Percentiles rank a stretch among this genome's conserved stretches.
Evolutionary conservation across 2,329 filamentous ascomycete genomes (phyloP).

Genomic region (Pseudophaeomoniella oleicola): DNA sequence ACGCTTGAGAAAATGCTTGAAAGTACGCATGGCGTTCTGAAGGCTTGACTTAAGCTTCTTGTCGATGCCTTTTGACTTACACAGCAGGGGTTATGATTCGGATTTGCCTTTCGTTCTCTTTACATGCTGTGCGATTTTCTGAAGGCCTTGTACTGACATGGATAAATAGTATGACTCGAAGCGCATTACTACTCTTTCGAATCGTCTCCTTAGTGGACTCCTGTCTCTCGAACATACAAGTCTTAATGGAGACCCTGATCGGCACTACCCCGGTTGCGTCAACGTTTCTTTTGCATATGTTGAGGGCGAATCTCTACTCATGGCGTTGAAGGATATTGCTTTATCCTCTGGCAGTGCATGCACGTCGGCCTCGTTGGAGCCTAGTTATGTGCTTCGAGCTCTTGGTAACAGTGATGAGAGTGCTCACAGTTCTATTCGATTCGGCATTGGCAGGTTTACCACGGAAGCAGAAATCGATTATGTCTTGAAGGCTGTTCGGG

Average conservation of each 20-base stretch:
- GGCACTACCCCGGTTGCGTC: slow-evolving; percentile 90
- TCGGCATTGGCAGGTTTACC: slow-evolving; percentile 93
- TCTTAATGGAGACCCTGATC: slow-evolving; percentile 70
- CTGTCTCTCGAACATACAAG: slow-evolving; percentile 81
- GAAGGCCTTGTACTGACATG: slow-evolving; percentile 11
- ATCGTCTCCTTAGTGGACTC: slow-evolving; percentile 68
- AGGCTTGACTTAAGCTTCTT: slow-evolving; percentile 42
- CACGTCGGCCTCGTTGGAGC: slow-evolving; percentile 90
- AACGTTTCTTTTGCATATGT: slow-evolving; percentile 98
- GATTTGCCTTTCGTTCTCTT: slow-evolving; percentile 13
- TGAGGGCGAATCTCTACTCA: slow-evolving; percentile 91
- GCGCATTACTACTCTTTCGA: slow-evolving; percentile 68
- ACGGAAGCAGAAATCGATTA: slow-evolving; percentile 94
- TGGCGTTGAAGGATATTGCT: slow-evolving; percentile 97
- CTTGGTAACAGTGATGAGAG: slow-evolving; percentile 94
- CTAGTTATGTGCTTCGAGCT: slow-evolving; percentile 87
- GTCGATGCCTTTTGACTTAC: slow-evolving; percentile 38
- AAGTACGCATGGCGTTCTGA: slow-evolving; percentile 88
- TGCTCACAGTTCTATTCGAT: slow-evolving; percentile 93
- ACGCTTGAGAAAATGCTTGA: too few species aligned
- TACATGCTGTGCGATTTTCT: slow-evolving; percentile 5
- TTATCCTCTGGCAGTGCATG: slow-evolving; percentile 93
- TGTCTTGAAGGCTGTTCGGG: slow-evolving; percentile 81
- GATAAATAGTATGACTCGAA: slow-evolving; percentile 71
- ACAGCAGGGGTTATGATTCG: slow-evolving; percentile 54